These are phyloP conservation scores for Boechera retrofracta DNA, from an alignment of 345 rosid species.

Conservation along the genomic window DNA sequence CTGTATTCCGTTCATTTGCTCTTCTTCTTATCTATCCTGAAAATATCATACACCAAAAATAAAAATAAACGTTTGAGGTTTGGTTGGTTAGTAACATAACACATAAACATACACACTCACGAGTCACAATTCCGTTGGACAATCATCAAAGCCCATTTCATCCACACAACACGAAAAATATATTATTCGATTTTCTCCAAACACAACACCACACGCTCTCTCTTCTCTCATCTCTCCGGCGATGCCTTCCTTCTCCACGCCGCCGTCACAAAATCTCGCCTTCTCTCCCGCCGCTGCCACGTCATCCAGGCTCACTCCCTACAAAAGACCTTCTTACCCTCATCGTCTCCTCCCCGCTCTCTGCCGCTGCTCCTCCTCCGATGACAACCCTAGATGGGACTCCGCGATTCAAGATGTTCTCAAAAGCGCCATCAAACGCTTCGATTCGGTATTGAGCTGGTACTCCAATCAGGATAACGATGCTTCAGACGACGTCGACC, in stretches of 20 bases:
- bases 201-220: slow-evolving; percentile 2
- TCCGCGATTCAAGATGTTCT: slow-evolving; percentile 60
- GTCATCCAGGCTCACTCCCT: slow-evolving; percentile 39
- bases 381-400: slow-evolving; percentile 58
- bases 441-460: slow-evolving; percentile 58
- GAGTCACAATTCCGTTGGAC: slow-evolving; percentile 8
- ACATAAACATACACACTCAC: background rate
- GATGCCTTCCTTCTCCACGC: slow-evolving; percentile 67
- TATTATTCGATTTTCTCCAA: background rate
- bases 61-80: background rate
- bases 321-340: slow-evolving; percentile 51
- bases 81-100: slow-evolving; percentile 25
- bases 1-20: too few species aligned
- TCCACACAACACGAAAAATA: slow-evolving; percentile 32
- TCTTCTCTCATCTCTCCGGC: slow-evolving; percentile 20
- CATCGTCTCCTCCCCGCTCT: slow-evolving; percentile 47
- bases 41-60: too few species aligned
- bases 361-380: slow-evolving; percentile 55
- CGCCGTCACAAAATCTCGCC: slow-evolving; percentile 56
- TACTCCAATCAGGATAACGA: slow-evolving; percentile 35
- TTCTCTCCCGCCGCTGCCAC: slow-evolving; percentile 48
- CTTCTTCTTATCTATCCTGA: too few species aligned
- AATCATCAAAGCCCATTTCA: slow-evolving; percentile 9
- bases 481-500: slow-evolving; percentile 29
- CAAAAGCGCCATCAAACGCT: slow-evolving; percentile 56